Percentiles rank a stretch among this genome's conserved stretches.
phyloP scores from a whole-genome alignment of 495 filamentous ascomycete species.

The Acidomyces sp. region DNA sequence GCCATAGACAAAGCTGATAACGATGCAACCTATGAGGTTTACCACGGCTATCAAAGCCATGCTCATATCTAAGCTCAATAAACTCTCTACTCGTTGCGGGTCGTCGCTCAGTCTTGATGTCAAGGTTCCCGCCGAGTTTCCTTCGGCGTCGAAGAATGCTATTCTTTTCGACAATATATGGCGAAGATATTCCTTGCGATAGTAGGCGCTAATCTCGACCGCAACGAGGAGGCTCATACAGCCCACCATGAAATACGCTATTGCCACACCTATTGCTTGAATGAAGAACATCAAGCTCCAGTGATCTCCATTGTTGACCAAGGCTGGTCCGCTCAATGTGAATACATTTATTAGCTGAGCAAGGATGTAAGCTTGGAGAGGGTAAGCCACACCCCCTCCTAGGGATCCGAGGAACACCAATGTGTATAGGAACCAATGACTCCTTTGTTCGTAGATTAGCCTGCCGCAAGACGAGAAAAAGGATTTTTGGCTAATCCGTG shows the following conservation, averaged over 20 bases:
- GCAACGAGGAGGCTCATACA: slow-evolving; percentile 21
- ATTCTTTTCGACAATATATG: slow-evolving; percentile 44
- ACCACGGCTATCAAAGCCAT: slow-evolving; percentile 24
- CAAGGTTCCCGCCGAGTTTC: slow-evolving; percentile 51
- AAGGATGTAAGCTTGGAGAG: slow-evolving; percentile 27
- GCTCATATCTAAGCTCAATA: slow-evolving; percentile 25
- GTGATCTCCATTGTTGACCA: slow-evolving; percentile 18
- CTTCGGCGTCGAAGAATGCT: slow-evolving; percentile 49
- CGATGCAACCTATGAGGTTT: slow-evolving; percentile 23
- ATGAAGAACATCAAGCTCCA: slow-evolving; percentile 29
- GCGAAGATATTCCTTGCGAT: slow-evolving; percentile 47
- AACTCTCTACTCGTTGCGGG: slow-evolving; percentile 29
- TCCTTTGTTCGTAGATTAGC: no score
- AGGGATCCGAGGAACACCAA: slow-evolving; percentile 5
- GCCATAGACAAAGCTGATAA: slow-evolving; percentile 23
- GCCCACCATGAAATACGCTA: slow-evolving; percentile 24
- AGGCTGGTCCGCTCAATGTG: slow-evolving; percentile 8
- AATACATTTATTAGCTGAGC: slow-evolving; percentile 21
- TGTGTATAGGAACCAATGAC: no score
- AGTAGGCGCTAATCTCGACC: slow-evolving; percentile 29
- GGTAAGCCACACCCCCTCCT: slow-evolving; percentile 22
- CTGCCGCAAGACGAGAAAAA: no score
- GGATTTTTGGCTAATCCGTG: no score
- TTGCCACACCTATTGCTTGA: slow-evolving; percentile 35
- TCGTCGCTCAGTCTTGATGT: slow-evolving; percentile 44